phyloP scores from a whole-genome alignment of 225 moss, liverwort and hornwort species.

The Pleurozium schreberi region DNA sequence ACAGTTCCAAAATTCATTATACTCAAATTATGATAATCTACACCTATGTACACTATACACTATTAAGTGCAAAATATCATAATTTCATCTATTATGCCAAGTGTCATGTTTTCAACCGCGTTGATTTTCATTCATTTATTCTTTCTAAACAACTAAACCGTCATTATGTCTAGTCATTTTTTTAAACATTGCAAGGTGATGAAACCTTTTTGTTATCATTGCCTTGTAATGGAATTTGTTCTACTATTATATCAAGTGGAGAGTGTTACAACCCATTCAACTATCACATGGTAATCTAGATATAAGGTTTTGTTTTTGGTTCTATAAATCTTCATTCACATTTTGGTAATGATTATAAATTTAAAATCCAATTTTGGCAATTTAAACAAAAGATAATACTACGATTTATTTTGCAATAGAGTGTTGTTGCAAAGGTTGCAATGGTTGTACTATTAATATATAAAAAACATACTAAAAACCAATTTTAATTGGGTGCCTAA shows the following conservation, averaged over 20 bases:
- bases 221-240: accelerated
- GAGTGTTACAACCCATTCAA: accelerated
- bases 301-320: accelerated
- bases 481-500: accelerated
- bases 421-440: accelerated
- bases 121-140: no score
- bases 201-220: neutral
- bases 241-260: accelerated
- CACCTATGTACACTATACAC: neutral
- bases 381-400: no score
- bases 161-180: neutral
- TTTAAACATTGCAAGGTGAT: accelerated
- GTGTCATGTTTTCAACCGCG: accelerated
- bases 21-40: no score
- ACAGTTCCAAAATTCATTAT: no score
- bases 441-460: accelerated
- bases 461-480: no score
- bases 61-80: neutral
- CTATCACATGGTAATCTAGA: accelerated
- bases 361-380: neutral
- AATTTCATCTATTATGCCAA: accelerated
- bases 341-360: accelerated
- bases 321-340: neutral
- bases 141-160: neutral
- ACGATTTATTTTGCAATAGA: accelerated